phyloP scores from a whole-genome alignment of 345 rosid species.

The Anastatica hierochuntica region DNA sequence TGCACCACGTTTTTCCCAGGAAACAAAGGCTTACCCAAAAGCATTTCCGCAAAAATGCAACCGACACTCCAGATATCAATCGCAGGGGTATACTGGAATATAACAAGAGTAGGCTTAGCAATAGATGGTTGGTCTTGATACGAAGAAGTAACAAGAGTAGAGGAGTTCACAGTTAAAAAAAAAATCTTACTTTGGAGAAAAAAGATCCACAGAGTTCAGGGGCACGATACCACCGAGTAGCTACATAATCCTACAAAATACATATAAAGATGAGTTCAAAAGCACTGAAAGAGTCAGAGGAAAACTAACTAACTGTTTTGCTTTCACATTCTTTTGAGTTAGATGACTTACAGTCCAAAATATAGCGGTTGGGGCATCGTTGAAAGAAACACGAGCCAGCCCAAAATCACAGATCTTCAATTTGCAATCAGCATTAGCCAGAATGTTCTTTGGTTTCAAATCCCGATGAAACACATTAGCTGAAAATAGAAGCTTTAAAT shows the following conservation, averaged over 20 bases:
- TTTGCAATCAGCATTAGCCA: constrained; percentile 96
- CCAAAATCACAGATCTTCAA: constrained; percentile 98
- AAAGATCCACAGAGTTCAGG: constrained; percentile 61
- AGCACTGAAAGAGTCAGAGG: not conserved
- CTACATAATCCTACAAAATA: not conserved
- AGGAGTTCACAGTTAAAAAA: not conserved
- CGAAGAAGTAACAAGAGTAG: not conserved
- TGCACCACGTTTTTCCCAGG: constrained; percentile 96
- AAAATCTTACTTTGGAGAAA: constrained; percentile 26
- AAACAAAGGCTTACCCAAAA: constrained; percentile 46
- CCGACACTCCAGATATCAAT: not conserved
- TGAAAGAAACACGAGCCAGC: constrained; percentile 87
- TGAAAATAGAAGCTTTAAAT: constrained; percentile 26
- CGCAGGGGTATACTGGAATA: not conserved
- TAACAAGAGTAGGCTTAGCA: not conserved
- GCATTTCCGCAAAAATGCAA: constrained; percentile 60
- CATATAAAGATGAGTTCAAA: not conserved
- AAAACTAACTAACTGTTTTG: not conserved
- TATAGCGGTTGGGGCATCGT: constrained; percentile 92
- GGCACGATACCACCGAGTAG: constrained; percentile 75
- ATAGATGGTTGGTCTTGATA: not conserved
- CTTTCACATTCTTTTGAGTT: constrained; percentile 10
- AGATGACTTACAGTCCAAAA: constrained; percentile 79
- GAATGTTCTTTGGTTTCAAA: constrained; percentile 92
- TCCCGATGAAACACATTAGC: constrained; percentile 95